Conservation (phyloP, 1,284 basidiomycete genomes). For the Peniophora sp. region DNA sequence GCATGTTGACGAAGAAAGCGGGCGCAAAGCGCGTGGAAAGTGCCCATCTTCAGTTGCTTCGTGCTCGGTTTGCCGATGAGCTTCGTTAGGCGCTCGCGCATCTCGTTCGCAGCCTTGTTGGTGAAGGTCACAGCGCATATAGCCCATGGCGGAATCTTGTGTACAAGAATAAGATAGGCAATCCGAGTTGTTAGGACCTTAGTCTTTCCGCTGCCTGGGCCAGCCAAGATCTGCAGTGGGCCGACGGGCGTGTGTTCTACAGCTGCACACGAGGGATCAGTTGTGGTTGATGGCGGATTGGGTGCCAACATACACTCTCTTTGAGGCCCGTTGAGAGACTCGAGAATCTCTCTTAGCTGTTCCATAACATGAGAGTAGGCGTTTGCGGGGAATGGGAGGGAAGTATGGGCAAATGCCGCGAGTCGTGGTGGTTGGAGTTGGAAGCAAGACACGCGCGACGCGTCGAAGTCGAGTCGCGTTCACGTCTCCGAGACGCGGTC, state of each 20-base stretch:
- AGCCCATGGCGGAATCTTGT: slow-evolving; percentile 45
- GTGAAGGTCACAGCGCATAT: slow-evolving; percentile 83
- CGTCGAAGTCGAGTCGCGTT: not conserved
- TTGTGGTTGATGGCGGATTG: not conserved
- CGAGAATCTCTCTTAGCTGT: not conserved
- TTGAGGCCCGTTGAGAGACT: not conserved
- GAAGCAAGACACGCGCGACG: not conserved
- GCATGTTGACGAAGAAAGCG: slow-evolving; percentile 65
- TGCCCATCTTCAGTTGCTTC: slow-evolving; percentile 63
- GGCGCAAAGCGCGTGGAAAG: slow-evolving; percentile 80
- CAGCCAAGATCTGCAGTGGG: slow-evolving; percentile 78
- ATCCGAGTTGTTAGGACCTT: slow-evolving; percentile 77
- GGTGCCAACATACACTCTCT: not conserved
- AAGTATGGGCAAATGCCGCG: not conserved
- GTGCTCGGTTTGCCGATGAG: slow-evolving; percentile 66
- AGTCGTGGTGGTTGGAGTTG: not conserved
- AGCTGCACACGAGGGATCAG: slow-evolving; percentile 32
- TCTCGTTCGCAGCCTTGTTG: slow-evolving; percentile 88
- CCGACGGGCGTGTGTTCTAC: slow-evolving; percentile 54
- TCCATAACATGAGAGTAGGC: not conserved
- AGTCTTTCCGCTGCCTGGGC: slow-evolving; percentile 75
- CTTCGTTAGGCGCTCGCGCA: slow-evolving; percentile 65
- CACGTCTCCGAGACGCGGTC: slow-evolving; percentile 1
- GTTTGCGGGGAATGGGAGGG: too few species aligned
- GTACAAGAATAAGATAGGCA: slow-evolving; percentile 62